Base-by-base conservation (phyloP, 2,329 filamentous ascomycete species). In the Fusarium chuoi region DNA sequence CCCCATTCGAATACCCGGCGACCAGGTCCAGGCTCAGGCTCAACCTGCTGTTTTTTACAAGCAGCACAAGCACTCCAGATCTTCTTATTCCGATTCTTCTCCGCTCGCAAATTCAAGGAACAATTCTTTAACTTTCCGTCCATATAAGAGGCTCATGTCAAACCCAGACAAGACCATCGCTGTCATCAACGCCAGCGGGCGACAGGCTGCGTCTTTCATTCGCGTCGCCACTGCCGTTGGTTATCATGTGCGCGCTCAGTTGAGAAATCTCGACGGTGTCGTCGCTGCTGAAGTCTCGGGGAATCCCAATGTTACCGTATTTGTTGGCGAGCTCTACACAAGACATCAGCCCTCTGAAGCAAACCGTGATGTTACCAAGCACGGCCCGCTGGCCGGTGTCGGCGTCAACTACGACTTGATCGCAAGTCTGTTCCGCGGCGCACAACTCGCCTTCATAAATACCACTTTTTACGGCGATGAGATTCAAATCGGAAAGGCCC, bases 401-500 rank as follows among this genome's bases (percentile, higher is more conserved):
- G 89, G 92, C 71, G 90, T 96, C 79, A 94, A 94, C 80, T 88
- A 91, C 77, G 86, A 87, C 4, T 83, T 98, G 74, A 93, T 98
- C 79, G 87, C 89, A 61, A 88, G 93, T 75, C 88, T 98, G 26
- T 98, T 98, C 87, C 86, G 88, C 42, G 94, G 94, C 70, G 93
- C 94, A 28, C 93, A 97, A 77, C 88, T 97, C 58, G 96, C 96
- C 68, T 99, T 98, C 83, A 95, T 98, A 86, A 99, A 99, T 85
- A 99, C 96, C 46, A 97, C 95, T 10, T 97, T 97, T 79, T 98
- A 97, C 86, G 96, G 96, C 58, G 95, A 98, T 83, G 96, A 99
- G 86, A 89, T 96, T 66, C 91, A 92, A 44, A 97, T 98, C 76
- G 96, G 96, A 72, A 92, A 93, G 81, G 93, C 94, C 5, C 88